Base-by-base conservation (phyloP, 805 yeast genomes). In the Wickerhamomyces strasburgensis region DNA sequence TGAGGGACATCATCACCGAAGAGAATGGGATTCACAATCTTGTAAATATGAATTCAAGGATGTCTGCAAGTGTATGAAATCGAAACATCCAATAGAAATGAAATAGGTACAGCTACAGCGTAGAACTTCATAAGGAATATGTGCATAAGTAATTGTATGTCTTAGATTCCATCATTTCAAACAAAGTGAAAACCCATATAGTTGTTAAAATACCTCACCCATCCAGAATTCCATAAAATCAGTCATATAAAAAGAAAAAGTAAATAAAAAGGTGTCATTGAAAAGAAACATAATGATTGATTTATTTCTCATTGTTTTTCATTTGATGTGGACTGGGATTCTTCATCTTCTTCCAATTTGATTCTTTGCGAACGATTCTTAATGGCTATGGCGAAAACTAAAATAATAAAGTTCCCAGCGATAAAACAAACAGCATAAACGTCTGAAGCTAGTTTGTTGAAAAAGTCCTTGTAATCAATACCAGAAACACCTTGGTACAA, bases 241-340 rank as follows among this genome's bases (percentile, higher is more conserved):
- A n/a, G 33, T 9, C 13, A 8, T 5, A 5, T n/a, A 27, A 21
- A 31, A 23, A 27, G 16, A 13, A 14, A 24, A 14, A 28, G 15
- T 13, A 6, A 9, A 18, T 3, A 16, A 27, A 15, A 23, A 11
- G n/a, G n/a, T n/a, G n/a, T n/a, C n/a, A n/a, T n/a, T n/a, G n/a
- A n/a, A n/a, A n/a, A n/a, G n/a, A n/a, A n/a, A n/a, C n/a, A n/a
- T n/a, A n/a, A n/a, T n/a, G n/a, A n/a, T n/a, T n/a, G n/a, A n/a
- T n/a, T n/a, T n/a, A n/a, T n/a, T n/a, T n/a, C n/a, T 38, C 29
- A 44, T 23, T 28, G 29, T 43, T 43, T 43, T 38, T 43, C 47
- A 21, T 17, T 6, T n/a, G n/a, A n/a, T 10, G 29, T 15, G 13
- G 35, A 13, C 17, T 23, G 14, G 14, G 40, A 31, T 31, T 43